Evolutionary conservation across 192 early-diverging fungal genomes (phyloP).

Genomic region (Linnemannia hyalina): DNA sequence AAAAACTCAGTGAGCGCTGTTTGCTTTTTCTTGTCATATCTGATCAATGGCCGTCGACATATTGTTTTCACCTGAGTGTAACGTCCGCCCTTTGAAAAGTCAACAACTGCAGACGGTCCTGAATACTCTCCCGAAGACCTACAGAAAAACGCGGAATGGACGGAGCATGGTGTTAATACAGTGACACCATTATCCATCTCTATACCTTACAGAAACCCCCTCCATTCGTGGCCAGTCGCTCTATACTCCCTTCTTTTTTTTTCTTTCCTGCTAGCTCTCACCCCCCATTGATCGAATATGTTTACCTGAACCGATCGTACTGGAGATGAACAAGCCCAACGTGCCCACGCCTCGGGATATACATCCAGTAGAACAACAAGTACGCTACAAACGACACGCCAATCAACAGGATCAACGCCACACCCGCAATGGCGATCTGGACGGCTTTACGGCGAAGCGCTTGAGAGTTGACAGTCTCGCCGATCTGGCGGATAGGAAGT

Average conservation of each 20-base stretch:
- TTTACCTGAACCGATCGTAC: slow-evolving; percentile 11
- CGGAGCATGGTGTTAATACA: too few species aligned
- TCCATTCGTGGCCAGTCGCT: too few species aligned
- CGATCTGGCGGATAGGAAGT: slow-evolving; percentile 19
- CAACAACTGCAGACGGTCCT: neutral
- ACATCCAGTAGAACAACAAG: slow-evolving; percentile 48
- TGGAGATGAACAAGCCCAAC: slow-evolving; percentile 34
- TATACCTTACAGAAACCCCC: too few species aligned
- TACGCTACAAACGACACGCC: slow-evolving; percentile 38
- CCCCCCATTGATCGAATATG: neutral
- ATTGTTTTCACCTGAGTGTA: neutral
- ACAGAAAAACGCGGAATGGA: neutral
- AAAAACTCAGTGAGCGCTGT: neutral
- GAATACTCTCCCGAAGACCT: neutral
- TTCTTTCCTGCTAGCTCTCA: neutral
- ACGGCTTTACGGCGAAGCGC: slow-evolving; percentile 34
- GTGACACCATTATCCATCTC: too few species aligned
- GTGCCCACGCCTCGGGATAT: slow-evolving; percentile 45
- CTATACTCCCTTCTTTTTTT: too few species aligned
- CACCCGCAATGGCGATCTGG: slow-evolving; percentile 17
- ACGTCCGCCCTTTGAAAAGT: neutral
- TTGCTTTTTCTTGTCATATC: too few species aligned
- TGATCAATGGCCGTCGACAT: too few species aligned
- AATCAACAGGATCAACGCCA: slow-evolving; percentile 6
- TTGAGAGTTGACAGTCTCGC: slow-evolving; percentile 7